phyloP scores from a whole-genome alignment of 306 rosid species.

The Gynostemma pentaphyllum region DNA sequence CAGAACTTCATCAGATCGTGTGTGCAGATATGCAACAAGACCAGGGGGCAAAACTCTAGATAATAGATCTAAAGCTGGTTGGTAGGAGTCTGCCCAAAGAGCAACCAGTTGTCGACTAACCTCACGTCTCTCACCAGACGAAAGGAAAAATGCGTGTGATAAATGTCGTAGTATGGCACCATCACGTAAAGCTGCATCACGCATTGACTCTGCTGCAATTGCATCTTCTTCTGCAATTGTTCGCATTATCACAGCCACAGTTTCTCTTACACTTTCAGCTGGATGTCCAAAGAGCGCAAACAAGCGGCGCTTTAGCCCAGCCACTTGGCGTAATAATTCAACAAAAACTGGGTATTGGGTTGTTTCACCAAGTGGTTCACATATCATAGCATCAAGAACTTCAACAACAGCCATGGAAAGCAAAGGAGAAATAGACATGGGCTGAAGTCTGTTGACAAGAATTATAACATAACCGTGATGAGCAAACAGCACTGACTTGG shows the following conservation, averaged over 20 bases:
- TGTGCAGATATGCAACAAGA: slow-evolving; percentile 95
- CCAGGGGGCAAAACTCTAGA: slow-evolving; percentile 98
- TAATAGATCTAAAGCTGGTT: slow-evolving; percentile 79
- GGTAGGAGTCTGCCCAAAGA: slow-evolving; percentile 99
- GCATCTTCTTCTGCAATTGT: slow-evolving; percentile 99
- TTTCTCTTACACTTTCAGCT: slow-evolving; percentile 94
- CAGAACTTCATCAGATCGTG: slow-evolving; percentile 64
- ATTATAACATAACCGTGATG: slow-evolving; percentile 59
- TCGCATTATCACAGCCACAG: slow-evolving; percentile 93
- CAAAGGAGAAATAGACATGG: slow-evolving; percentile 87
- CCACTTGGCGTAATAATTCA: slow-evolving; percentile 94
- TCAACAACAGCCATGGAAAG: slow-evolving; percentile 94
- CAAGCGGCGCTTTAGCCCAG: slow-evolving; percentile 94
- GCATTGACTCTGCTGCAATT: slow-evolving; percentile 99
- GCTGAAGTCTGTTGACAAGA: slow-evolving; percentile 84
- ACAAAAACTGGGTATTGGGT: slow-evolving; percentile 91
- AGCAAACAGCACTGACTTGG: slow-evolving; percentile 93
- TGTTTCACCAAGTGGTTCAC: slow-evolving; percentile 96
- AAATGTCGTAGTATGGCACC: slow-evolving; percentile 96
- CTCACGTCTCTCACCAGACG: slow-evolving; percentile 83
- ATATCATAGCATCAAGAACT: slow-evolving; percentile 96
- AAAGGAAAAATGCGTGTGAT: slow-evolving; percentile 80
- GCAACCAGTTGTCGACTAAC: slow-evolving; percentile 97
- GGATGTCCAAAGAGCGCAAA: slow-evolving; percentile 99
- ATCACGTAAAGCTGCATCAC: slow-evolving; percentile 96